Conservation (phyloP, 108 stramenopile species). For the Fragilaria crotonensis region DNA sequence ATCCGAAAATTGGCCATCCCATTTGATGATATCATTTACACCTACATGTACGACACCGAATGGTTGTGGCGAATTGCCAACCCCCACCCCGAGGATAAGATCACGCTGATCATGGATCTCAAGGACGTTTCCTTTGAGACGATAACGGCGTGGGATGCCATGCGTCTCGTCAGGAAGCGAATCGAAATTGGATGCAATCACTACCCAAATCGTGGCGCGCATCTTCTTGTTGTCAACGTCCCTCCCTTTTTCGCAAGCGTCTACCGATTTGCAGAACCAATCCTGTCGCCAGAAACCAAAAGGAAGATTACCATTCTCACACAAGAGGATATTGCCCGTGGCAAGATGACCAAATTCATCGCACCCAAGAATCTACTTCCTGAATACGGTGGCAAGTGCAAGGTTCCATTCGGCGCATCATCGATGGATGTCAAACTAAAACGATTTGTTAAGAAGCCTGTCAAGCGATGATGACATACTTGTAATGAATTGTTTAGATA, state of each 20-base stretch:
- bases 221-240: slow-evolving; percentile 1
- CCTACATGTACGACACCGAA: slow-evolving; percentile 1
- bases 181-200: slow-evolving; percentile 7
- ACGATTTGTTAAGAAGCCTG: background rate
- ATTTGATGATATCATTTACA: background rate
- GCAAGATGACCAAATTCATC: background rate
- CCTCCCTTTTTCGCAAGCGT: slow-evolving; percentile 1
- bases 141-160: slow-evolving; percentile 1
- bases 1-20: background rate
- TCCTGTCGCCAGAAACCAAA: background rate
- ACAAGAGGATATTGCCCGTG: slow-evolving; percentile 1
- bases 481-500: too few species aligned
- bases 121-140: background rate
- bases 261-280: slow-evolving; percentile 1
- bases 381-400: slow-evolving; percentile 6
- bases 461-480: background rate
- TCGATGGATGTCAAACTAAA: background rate
- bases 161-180: slow-evolving; percentile 1
- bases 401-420: background rate
- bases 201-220: slow-evolving; percentile 6
- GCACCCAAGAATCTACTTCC: background rate
- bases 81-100: background rate
- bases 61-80: slow-evolving; percentile 3
- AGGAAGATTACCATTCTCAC: slow-evolving; percentile 3
- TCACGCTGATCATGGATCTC: slow-evolving; percentile 1